These are phyloP conservation scores for Keqinozyma sinolaborantium DNA, from an alignment of 1,139 yeast genomes.

Conservation along the genomic window DNA sequence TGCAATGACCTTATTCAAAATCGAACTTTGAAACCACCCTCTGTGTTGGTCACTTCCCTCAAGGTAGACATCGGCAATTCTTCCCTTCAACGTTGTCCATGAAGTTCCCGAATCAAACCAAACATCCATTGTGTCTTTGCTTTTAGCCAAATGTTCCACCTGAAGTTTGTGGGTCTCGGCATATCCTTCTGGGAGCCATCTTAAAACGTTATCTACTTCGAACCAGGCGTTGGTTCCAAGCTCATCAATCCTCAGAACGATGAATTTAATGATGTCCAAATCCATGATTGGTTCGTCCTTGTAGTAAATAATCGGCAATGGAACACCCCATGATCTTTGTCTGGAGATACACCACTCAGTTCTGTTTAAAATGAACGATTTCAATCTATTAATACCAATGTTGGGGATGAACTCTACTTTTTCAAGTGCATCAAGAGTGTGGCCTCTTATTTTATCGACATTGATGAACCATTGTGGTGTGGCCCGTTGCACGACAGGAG, in stretches of 20 bases:
- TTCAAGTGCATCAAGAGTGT: constrained; percentile 58
- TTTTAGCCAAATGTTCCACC: constrained; percentile 52
- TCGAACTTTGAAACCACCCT: constrained; percentile 97
- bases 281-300: constrained; percentile 56
- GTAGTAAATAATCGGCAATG: constrained; percentile 81
- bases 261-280: constrained; percentile 46
- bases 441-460: constrained; percentile 65
- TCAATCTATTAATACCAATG: constrained; percentile 65
- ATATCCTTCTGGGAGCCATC: constrained; percentile 64
- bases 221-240: constrained; percentile 85
- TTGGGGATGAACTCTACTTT: constrained; percentile 70
- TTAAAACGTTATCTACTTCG: constrained; percentile 47
- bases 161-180: constrained; percentile 11
- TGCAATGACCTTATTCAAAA: constrained; percentile 70
- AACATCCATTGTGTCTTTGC: constrained; percentile 94
- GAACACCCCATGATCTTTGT: constrained; percentile 99
- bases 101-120: constrained; percentile 98
- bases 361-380: constrained; percentile 71
- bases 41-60: constrained; percentile 98
- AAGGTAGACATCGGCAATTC: constrained; percentile 69
- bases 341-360: constrained; percentile 98
- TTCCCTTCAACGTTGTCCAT: constrained; percentile 65
- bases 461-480: constrained; percentile 98
- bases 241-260: constrained; percentile 50
- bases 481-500: constrained; percentile 90